phyloP scores from a whole-genome alignment of 2,329 filamentous ascomycete genomes.

The Colletotrichum eremochloae region DNA sequence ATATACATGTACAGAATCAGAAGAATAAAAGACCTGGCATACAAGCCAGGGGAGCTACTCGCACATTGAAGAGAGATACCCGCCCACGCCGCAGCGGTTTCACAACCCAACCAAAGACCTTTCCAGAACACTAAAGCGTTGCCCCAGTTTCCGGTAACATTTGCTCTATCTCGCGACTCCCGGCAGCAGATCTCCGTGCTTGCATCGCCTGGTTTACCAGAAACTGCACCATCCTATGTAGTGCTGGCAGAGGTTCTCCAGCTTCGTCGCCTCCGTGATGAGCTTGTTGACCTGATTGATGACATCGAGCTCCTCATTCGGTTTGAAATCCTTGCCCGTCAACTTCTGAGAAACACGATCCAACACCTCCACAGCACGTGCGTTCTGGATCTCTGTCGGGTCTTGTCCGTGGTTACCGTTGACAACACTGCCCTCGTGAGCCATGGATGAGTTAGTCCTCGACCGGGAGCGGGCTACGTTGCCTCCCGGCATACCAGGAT shows the following conservation, averaged over 20 bases:
- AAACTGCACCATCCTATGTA: constrained; percentile 99
- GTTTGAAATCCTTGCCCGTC: constrained; percentile 92
- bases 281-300: constrained; percentile 94
- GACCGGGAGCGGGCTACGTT: constrained; percentile 65
- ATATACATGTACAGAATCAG: constrained; percentile 35
- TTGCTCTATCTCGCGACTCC: background rate
- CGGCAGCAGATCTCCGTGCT: background rate
- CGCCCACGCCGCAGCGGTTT: constrained; percentile 19
- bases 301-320: constrained; percentile 85
- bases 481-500: constrained; percentile 56
- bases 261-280: constrained; percentile 93
- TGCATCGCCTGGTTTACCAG: constrained; percentile 71
- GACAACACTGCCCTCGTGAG: constrained; percentile 51
- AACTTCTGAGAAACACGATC: constrained; percentile 95
- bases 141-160: background rate
- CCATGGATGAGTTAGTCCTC: constrained; percentile 70
- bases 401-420: constrained; percentile 58
- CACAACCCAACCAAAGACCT: background rate
- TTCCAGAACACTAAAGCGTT: constrained; percentile 8
- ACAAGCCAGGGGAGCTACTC: constrained; percentile 26
- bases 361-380: constrained; percentile 90
- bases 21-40: constrained; percentile 9
- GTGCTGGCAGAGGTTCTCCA: constrained; percentile 98
- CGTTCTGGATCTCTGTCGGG: constrained; percentile 86
- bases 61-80: constrained; percentile 27